A percentile compares a stretch with the other conserved stretches of the same genome.
Evolutionary conservation across 768 basidiomycete genomes (phyloP).

Genomic region (Chalciporus sphaerocephalus): DNA sequence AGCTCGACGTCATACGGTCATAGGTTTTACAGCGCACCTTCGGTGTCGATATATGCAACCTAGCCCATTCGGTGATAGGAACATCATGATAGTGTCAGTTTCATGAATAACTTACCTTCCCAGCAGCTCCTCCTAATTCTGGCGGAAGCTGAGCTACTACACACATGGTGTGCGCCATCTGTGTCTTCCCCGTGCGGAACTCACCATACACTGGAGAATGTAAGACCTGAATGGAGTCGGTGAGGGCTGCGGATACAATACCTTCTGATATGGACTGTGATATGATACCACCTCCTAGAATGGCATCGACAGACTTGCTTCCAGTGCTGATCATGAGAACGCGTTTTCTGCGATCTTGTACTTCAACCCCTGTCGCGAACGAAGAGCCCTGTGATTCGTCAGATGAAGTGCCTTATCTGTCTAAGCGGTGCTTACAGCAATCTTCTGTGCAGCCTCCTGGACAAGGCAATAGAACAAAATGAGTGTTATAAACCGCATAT

Average conservation of each 20-base stretch:
- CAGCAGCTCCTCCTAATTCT: conserved; percentile 86
- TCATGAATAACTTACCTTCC: conserved; percentile 52
- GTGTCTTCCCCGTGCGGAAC: conserved; percentile 94
- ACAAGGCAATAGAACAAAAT: not conserved
- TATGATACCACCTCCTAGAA: conserved; percentile 85
- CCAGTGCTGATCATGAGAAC: conserved; percentile 88
- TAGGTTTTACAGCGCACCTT: conserved; percentile 44
- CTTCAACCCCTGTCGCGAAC: conserved; percentile 86
- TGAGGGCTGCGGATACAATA: conserved; percentile 14
- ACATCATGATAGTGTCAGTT: not conserved
- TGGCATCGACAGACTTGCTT: conserved; percentile 84
- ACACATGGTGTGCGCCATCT: conserved; percentile 92
- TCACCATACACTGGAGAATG: conserved; percentile 78
- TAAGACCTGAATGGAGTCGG: not conserved
- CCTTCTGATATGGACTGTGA: conserved; percentile 95
- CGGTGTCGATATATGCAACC: conserved; percentile 93
- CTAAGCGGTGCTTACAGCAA: conserved; percentile 46
- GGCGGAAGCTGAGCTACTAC: conserved; percentile 85
- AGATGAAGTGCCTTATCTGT: not conserved
- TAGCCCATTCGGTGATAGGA: conserved; percentile 21
- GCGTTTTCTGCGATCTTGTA: conserved; percentile 79
- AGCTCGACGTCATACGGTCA: conserved; percentile 14
- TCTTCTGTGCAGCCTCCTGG: conserved; percentile 88
- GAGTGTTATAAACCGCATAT: conserved; percentile 7
- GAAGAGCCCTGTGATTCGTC: conserved; percentile 65